These are phyloP conservation scores for Collybia sp. DNA, from an alignment of 768 basidiomycete species.

Conservation along the genomic window DNA sequence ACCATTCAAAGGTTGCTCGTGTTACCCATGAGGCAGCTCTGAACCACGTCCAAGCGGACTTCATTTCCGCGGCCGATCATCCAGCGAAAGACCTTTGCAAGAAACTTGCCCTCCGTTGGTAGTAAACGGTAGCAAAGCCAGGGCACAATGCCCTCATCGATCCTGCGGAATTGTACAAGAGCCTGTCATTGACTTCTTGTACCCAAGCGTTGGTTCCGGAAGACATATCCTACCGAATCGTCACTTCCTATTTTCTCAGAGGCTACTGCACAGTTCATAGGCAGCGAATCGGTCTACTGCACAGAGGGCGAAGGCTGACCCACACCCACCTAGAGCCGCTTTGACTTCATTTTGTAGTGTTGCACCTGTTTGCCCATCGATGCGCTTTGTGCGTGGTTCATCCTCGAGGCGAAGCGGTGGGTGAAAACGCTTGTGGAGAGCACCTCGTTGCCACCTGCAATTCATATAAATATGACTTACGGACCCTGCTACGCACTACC, in stretches of 20 bases:
- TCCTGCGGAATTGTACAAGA: too few species aligned
- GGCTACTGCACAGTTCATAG: not conserved
- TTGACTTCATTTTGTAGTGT: slow-evolving; percentile 8
- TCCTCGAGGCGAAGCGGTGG: slow-evolving; percentile 13
- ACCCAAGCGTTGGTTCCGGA: too few species aligned
- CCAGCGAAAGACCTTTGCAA: too few species aligned
- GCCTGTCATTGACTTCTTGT: too few species aligned
- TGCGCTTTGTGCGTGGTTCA: slow-evolving; percentile 2
- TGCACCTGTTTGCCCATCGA: slow-evolving; percentile 4
- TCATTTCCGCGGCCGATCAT: slow-evolving; percentile 10
- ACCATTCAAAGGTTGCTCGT: slow-evolving; percentile 4
- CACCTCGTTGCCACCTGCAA: slow-evolving; percentile 9
- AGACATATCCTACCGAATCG: too few species aligned
- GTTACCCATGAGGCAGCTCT: slow-evolving; percentile 8
- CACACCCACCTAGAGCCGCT: not conserved
- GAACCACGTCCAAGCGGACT: slow-evolving; percentile 4
- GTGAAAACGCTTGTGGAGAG: slow-evolving; percentile 1
- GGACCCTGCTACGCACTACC: not conserved
- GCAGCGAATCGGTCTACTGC: not conserved
- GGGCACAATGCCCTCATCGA: too few species aligned
- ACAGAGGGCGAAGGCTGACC: not conserved
- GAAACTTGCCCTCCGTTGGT: too few species aligned
- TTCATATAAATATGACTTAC: slow-evolving; percentile 11
- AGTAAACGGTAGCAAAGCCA: too few species aligned
- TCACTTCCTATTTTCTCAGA: too few species aligned